Conservation (phyloP, 306 rosid species). For the Begonia fuchsioides region DNA sequence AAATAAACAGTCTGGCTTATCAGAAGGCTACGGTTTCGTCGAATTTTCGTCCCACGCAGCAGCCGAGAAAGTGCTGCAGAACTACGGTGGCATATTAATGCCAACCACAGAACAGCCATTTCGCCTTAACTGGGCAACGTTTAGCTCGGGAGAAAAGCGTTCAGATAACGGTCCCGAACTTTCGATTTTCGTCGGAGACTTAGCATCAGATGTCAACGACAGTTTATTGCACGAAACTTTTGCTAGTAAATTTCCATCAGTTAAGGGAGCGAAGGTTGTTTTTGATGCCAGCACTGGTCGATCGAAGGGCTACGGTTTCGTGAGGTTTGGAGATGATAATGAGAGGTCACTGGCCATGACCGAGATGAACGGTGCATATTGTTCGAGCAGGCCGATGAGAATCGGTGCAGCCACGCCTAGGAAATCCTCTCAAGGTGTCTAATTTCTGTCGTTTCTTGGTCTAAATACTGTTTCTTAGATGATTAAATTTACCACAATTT, state of each 20-base stretch:
- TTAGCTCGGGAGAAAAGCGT: conserved; percentile 78
- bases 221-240: conserved; percentile 65
- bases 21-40: conserved; percentile 94
- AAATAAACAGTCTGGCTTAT: conserved; percentile 69
- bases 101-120: conserved; percentile 80
- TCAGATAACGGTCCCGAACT: conserved; percentile 82
- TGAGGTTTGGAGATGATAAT: conserved; percentile 82
- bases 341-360: conserved; percentile 76
- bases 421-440: conserved; percentile 54
- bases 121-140: conserved; percentile 93
- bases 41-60: conserved; percentile 61
- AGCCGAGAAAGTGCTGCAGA: conserved; percentile 78
- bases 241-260: conserved; percentile 66
- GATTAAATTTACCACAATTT: conserved; percentile 1
- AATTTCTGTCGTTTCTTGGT: neutral
- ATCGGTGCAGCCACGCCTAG: conserved; percentile 94
- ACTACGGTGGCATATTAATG: conserved; percentile 51
- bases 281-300: conserved; percentile 90
- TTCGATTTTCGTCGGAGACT: conserved; percentile 91
- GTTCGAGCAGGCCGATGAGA: conserved; percentile 94
- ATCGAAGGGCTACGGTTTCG: conserved; percentile 96
- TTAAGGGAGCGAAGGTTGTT: conserved; percentile 90
- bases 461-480: neutral
- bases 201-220: conserved; percentile 90
- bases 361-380: conserved; percentile 77